A percentile compares a stretch with the other conserved stretches of the same genome.
phyloP scores from a whole-genome alignment of 371 early-diverging fungal species.

The Mucor piriformis region DNA sequence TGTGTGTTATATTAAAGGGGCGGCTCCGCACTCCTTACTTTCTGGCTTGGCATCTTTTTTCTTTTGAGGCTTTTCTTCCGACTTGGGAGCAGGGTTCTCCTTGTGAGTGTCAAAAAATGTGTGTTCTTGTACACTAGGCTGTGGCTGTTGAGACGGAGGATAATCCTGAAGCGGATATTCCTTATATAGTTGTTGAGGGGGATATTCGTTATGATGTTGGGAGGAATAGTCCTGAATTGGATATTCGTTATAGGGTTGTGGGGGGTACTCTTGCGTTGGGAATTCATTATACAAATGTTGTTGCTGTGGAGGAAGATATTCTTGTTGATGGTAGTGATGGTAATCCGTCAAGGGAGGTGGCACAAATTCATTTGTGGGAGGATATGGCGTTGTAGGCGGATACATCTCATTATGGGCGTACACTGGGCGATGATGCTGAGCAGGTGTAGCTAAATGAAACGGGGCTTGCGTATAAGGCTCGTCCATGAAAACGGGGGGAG shows the following conservation, averaged over 20 bases:
- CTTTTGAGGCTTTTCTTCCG: background rate
- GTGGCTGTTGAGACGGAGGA: background rate
- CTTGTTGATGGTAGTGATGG: background rate
- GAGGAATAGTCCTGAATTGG: background rate
- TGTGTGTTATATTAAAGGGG: background rate
- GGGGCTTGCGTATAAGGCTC: background rate
- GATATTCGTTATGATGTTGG: background rate
- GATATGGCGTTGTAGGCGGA: background rate
- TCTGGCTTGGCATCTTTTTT: constrained; percentile 8
- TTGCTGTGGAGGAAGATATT: constrained; percentile 1
- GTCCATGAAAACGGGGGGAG: background rate
- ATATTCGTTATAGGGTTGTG: background rate
- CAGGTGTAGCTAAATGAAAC: constrained; percentile 11
- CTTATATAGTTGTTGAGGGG: background rate
- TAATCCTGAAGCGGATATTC: background rate
- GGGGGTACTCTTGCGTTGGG: background rate
- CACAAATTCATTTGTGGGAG: background rate
- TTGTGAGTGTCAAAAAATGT: too few relatives aligned
- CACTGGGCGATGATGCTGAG: background rate
- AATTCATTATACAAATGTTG: constrained; percentile 2
- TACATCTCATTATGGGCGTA: background rate
- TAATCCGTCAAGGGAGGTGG: background rate
- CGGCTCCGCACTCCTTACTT: background rate
- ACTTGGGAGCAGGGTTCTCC: background rate
- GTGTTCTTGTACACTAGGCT: background rate